Conservation (phyloP, 2,329 filamentous ascomycete species). For the Ustilaginoidea virens region DNA sequence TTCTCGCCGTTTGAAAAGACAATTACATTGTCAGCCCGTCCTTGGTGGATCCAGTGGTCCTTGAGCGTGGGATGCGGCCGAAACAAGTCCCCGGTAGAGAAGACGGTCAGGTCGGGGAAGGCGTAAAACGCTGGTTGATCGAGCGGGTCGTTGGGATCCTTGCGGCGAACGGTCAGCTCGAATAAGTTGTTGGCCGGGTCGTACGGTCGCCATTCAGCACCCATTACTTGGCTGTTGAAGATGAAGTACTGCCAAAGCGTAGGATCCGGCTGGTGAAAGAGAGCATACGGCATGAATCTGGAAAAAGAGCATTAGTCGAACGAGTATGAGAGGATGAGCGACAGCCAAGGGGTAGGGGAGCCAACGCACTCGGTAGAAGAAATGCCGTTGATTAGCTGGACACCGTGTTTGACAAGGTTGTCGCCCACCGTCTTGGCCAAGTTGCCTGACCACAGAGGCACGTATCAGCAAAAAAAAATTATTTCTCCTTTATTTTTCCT, state of each 20-base stretch:
- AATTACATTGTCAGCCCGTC: constrained; percentile 24
- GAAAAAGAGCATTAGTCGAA: no score
- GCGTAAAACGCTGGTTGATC: constrained; percentile 20
- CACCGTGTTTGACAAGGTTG: constrained; percentile 18
- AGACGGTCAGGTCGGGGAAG: constrained; percentile 18
- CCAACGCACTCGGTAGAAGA: constrained; percentile 25
- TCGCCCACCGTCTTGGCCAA: constrained; percentile 22
- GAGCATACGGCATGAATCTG: constrained; percentile 19
- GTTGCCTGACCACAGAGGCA: constrained; percentile 13
- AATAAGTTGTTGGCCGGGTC: constrained; percentile 4
- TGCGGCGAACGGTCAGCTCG: constrained; percentile 22
- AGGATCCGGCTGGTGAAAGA: constrained; percentile 17
- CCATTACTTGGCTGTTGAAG: constrained; percentile 23
- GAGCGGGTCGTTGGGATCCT: constrained; percentile 18
- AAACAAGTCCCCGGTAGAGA: constrained; percentile 22
- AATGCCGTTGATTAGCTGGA: constrained; percentile 20
- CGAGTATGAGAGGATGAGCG: no score
- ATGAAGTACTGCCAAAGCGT: constrained; percentile 28
- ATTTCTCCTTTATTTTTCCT: no score
- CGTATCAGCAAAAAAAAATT: neutral
- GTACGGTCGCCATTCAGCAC: constrained; percentile 22
- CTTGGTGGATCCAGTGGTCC: constrained; percentile 19
- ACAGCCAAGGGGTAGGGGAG: neutral
- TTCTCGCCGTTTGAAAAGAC: constrained; percentile 26
- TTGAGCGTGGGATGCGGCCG: constrained; percentile 17